These are phyloP conservation scores for Cladosporium phlei DNA, from an alignment of 2,329 filamentous ascomycete genomes.

Conservation along the genomic window DNA sequence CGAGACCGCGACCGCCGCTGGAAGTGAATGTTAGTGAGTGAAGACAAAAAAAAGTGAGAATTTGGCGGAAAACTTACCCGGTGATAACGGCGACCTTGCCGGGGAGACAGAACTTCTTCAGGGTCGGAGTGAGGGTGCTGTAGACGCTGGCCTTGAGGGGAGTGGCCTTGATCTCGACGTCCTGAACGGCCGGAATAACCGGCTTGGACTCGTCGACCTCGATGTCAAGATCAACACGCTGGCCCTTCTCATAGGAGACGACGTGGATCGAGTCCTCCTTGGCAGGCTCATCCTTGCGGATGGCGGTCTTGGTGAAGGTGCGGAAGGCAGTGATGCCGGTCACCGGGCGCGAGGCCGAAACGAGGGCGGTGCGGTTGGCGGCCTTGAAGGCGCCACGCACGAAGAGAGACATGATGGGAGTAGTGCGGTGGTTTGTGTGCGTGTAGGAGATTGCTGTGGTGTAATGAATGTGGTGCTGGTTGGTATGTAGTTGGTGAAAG, in stretches of 20 bases:
- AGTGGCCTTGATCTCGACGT: slow-evolving; percentile 28
- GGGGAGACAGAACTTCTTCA: slow-evolving; percentile 65
- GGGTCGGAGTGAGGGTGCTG: slow-evolving; percentile 54
- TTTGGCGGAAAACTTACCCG: slow-evolving; percentile 47
- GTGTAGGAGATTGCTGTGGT: not conserved
- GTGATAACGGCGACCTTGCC: slow-evolving; percentile 69
- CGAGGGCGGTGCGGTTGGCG: slow-evolving; percentile 9
- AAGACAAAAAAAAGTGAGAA: not conserved
- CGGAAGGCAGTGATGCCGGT: slow-evolving; percentile 5
- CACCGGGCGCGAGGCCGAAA: slow-evolving; percentile 11
- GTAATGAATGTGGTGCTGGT: too few relatives aligned
- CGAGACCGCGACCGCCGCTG: slow-evolving; percentile 70
- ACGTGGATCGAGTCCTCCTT: slow-evolving; percentile 24
- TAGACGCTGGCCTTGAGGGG: slow-evolving; percentile 40
- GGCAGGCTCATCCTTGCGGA: slow-evolving; percentile 23
- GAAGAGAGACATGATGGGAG: slow-evolving; percentile 16
- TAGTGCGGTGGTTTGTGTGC: not conserved
- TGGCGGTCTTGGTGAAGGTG: slow-evolving; percentile 19
- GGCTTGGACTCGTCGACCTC: slow-evolving; percentile 26
- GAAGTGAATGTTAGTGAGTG: slow-evolving; percentile 26
- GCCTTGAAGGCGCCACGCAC: slow-evolving; percentile 14
- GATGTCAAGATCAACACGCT: slow-evolving; percentile 28
- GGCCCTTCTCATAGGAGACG: slow-evolving; percentile 29
- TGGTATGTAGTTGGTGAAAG: too few relatives aligned
- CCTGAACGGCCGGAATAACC: slow-evolving; percentile 30